A percentile compares a stretch with the other conserved stretches of the same genome.
Conservation (phyloP, 192 early-diverging fungal species). For the Oehlia diaphana region DNA sequence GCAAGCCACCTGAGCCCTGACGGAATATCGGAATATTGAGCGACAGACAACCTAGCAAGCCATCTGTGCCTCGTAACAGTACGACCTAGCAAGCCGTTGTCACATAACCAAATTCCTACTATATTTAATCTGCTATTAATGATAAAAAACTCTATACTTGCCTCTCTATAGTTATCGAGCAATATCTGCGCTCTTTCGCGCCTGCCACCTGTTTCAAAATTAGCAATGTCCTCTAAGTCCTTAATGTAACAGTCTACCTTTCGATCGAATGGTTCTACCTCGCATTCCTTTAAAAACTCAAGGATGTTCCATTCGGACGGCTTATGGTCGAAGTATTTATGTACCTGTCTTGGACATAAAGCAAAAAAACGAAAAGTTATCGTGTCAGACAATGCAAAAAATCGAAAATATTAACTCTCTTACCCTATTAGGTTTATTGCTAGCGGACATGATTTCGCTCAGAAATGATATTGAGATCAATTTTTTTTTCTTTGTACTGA, state of each 20-base stretch:
- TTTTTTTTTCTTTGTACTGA: no score
- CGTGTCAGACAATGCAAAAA: no score
- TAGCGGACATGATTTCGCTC: no score
- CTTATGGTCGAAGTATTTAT: conserved; percentile 22
- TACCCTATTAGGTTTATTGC: no score
- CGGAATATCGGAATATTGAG: no score
- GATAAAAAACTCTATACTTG: conserved; percentile 5
- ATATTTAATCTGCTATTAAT: background rate
- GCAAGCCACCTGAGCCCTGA: no score
- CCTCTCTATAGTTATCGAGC: conserved; percentile 7
- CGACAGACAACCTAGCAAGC: background rate
- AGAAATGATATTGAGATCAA: no score
- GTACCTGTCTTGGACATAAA: background rate
- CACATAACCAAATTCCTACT: background rate
- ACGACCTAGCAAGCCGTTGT: conserved; percentile 5
- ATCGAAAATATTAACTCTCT: no score
- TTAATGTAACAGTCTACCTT: conserved; percentile 7
- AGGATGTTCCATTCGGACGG: conserved; percentile 19
- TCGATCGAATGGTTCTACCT: background rate
- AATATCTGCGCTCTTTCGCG: background rate
- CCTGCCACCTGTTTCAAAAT: conserved; percentile 2
- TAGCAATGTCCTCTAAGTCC: background rate
- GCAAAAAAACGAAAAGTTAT: conserved; percentile 38
- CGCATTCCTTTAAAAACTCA: conserved; percentile 19
- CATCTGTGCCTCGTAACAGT: conserved; percentile 4